Conservation (phyloP, 805 yeast species). For the Cyberlindnera saturnus region DNA sequence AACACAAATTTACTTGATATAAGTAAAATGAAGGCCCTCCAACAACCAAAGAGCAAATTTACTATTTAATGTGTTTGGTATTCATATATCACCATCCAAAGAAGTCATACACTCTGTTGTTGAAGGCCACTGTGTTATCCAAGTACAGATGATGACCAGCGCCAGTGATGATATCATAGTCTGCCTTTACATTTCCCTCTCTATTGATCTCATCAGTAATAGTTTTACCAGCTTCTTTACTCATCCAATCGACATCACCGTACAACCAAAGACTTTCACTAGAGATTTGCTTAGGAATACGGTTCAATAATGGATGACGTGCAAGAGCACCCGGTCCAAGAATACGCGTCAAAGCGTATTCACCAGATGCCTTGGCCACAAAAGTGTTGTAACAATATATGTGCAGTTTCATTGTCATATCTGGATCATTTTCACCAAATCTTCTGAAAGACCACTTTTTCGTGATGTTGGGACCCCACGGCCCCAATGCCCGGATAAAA, state of each 20-base stretch:
- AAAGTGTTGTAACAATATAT: slow-evolving; percentile 47
- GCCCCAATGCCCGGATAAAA: slow-evolving; percentile 44
- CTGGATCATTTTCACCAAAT: slow-evolving; percentile 27
- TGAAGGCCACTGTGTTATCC: slow-evolving; percentile 50
- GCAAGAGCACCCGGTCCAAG: slow-evolving; percentile 55
- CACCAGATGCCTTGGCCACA: slow-evolving; percentile 56
- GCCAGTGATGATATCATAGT: slow-evolving; percentile 33
- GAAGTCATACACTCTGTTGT: slow-evolving; percentile 31
- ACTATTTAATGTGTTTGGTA: not conserved
- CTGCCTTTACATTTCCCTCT: slow-evolving; percentile 11
- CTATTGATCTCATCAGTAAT: slow-evolving; percentile 30
- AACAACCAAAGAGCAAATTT: no score
- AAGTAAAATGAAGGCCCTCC: no score
- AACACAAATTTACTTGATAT: no score
- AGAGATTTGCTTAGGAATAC: slow-evolving; percentile 35
- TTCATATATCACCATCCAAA: slow-evolving; percentile 20
- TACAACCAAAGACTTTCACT: slow-evolving; percentile 44
- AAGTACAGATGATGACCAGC: slow-evolving; percentile 67
- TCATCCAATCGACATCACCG: slow-evolving; percentile 73
- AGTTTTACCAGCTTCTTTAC: slow-evolving; percentile 49
- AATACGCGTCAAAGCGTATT: slow-evolving; percentile 53
- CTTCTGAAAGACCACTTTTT: slow-evolving; percentile 51
- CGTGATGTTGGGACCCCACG: slow-evolving; percentile 44
- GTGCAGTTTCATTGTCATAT: slow-evolving; percentile 38
- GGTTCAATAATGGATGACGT: slow-evolving; percentile 48